Percentiles rank a stretch among this genome's conserved stretches.
Conservation (phyloP, 257 asterid species). For the Verbena officinalis region DNA sequence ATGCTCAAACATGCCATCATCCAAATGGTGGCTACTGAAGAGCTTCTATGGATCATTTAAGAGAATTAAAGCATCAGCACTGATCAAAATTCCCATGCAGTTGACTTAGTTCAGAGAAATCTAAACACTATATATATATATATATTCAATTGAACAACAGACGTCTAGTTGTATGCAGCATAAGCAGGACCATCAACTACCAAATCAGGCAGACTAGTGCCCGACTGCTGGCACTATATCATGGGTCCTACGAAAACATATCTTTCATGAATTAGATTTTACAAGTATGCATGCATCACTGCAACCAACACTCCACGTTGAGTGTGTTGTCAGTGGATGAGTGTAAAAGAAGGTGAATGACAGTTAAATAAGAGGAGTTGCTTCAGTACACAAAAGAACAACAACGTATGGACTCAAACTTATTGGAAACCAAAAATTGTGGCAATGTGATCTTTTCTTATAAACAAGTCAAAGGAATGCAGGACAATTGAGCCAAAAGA, state of each 20-base stretch:
- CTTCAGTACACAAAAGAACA: constrained; percentile 11
- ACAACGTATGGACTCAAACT: neutral
- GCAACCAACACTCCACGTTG: neutral
- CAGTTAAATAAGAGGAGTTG: neutral
- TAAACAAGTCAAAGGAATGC: constrained; percentile 5
- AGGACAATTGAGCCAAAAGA: neutral
- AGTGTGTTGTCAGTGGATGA: neutral
- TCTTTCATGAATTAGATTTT: neutral
- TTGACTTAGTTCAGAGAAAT: constrained; percentile 10
- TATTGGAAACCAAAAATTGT: constrained; percentile 3
- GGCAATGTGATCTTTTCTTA: constrained; percentile 8
- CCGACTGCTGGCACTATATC: neutral
- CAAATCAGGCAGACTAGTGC: constrained; percentile 18
- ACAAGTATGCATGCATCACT: neutral
- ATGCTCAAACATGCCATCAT: constrained; percentile 28
- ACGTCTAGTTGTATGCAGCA: constrained; percentile 16
- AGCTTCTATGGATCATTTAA: neutral
- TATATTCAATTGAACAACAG: constrained; percentile 24
- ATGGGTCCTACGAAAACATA: neutral
- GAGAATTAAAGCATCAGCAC: no score
- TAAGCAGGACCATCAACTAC: constrained; percentile 8
- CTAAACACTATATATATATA: constrained; percentile 6
- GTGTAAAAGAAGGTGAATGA: neutral
- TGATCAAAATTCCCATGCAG: no score
- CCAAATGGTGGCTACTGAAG: constrained; percentile 11